A percentile compares a stretch with the other conserved stretches of the same genome.
Evolutionary conservation across 2,329 filamentous ascomycete genomes (phyloP).

Genomic region (Stachybotrys chlorohalonatus): DNA sequence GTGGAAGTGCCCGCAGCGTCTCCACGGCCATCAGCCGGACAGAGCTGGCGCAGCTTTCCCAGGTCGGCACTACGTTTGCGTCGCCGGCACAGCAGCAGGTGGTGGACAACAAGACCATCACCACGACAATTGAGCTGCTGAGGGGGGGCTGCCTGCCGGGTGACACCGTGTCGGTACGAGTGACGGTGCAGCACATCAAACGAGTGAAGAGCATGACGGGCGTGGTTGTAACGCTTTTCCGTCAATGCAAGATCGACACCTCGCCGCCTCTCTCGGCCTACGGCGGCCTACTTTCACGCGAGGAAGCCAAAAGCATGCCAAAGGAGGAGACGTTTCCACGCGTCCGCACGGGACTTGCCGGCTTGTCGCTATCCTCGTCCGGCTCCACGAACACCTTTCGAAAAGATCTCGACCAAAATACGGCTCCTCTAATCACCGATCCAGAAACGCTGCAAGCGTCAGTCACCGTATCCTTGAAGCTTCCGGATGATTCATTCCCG

Average conservation of each 20-base stretch:
- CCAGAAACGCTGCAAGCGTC: slow-evolving; percentile 68
- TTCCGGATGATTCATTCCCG: slow-evolving; percentile 86
- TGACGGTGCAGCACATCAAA: slow-evolving; percentile 82
- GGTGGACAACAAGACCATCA: slow-evolving; percentile 69
- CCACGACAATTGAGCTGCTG: slow-evolving; percentile 72
- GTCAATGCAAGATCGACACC: slow-evolving; percentile 84
- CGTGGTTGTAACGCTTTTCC: slow-evolving; percentile 85
- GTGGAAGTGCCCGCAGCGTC: slow-evolving; percentile 59
- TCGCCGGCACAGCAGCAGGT: slow-evolving; percentile 28
- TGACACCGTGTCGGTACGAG: slow-evolving; percentile 69
- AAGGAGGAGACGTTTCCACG: slow-evolving; percentile 82
- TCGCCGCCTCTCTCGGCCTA: slow-evolving; percentile 45
- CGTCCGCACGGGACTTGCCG: slow-evolving; percentile 77
- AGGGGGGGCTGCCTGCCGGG: slow-evolving; percentile 80
- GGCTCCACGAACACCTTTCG: slow-evolving; percentile 88
- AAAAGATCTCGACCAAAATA: slow-evolving; percentile 85
- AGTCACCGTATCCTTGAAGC: slow-evolving; percentile 72
- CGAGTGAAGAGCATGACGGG: slow-evolving; percentile 84
- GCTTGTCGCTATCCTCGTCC: slow-evolving; percentile 76
- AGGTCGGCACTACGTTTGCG: slow-evolving; percentile 17
- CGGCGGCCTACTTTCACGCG: slow-evolving; percentile 43
- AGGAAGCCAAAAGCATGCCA: slow-evolving; percentile 57
- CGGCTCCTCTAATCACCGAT: slow-evolving; percentile 81
- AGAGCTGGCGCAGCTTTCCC: slow-evolving; percentile 27
- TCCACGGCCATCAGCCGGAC: slow-evolving; percentile 52